Conservation (phyloP, 805 yeast species). For the Starmerella stigmatis region DNA sequence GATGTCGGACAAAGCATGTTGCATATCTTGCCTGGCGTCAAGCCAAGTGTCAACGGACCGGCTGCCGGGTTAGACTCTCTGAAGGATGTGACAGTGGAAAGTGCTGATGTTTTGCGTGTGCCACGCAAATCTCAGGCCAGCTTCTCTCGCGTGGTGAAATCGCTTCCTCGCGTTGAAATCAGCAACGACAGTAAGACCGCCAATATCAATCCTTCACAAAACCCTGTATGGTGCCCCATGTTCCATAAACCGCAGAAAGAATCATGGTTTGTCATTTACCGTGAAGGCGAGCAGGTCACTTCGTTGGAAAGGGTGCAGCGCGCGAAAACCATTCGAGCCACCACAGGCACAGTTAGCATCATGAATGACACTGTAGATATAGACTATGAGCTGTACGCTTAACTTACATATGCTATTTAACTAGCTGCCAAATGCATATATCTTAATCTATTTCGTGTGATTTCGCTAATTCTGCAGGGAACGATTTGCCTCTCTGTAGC, state of each 20-base stretch:
- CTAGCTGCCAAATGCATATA: not conserved
- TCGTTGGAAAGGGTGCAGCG: constrained; percentile 73
- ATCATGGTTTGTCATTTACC: constrained; percentile 75
- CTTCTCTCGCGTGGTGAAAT: constrained; percentile 44
- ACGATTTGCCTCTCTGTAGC: too few relatives aligned
- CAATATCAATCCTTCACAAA: constrained; percentile 30
- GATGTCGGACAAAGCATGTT: constrained; percentile 18
- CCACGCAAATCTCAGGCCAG: constrained; percentile 35
- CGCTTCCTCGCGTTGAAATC: constrained; percentile 53
- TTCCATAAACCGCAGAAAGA: constrained; percentile 89
- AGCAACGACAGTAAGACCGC: constrained; percentile 33
- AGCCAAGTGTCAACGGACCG: not conserved
- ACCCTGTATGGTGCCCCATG: constrained; percentile 59
- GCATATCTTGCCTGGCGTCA: constrained; percentile 20
- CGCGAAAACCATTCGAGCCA: constrained; percentile 22
- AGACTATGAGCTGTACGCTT: constrained; percentile 18
- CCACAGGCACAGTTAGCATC: constrained; percentile 15
- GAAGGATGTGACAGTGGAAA: constrained; percentile 29
- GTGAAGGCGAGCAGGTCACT: constrained; percentile 42
- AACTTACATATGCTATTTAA: not conserved
- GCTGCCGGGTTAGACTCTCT: constrained; percentile 10
- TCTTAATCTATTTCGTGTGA: too few relatives aligned
- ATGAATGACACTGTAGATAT: constrained; percentile 25
- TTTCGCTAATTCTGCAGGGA: too few relatives aligned
- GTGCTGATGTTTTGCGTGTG: constrained; percentile 37